Evolutionary conservation across 1,139 yeast genomes (phyloP), one percentile per base, ranked within the genome.

Genomic region (Debaryomycetaceae sp.): DNA sequence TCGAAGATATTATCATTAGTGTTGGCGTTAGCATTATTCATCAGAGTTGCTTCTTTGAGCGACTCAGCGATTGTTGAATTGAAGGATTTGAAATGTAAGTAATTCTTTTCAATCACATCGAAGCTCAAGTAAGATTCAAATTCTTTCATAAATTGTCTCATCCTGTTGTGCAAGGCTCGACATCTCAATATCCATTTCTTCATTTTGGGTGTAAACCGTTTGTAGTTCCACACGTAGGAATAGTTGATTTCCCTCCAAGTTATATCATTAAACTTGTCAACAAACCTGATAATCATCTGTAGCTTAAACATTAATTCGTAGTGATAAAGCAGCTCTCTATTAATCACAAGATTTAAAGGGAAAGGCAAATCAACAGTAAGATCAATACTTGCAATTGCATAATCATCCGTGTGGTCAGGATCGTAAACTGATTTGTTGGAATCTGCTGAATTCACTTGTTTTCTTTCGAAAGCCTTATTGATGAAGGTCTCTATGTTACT

Each of bases 281-380:
- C 72, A 55, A 81, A 83, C 49, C 82, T 83, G 22, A 89, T 60
- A 35, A 83, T 75, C 27, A 84, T 65, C 38, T 87, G 70, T 52
- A 87, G 83, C 51, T 97, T 80, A 56, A 87, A 89, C 45, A 90
- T 67, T 31, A 89, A 69, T 60, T 91, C 97, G 57, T 86, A 90
- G 49, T 95, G 90, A 41, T 83, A 76, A 33, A 89, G 72, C 29
- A 85, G 80, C 38, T 88, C 84, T 48, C 84, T 79, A 24, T 87
- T 81, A 3, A 90, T 66, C 1, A 93, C 72, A 36, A 91, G 70
- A 51, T 90, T 89, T 40, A 90, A 65, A 0, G 99, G 99, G 58
- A 89, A 95, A 6, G 97, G 97, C 20, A 91, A 69, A 24, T 76
- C 69, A 34, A 88, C 62, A 43, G 87, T 87, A 37, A 90, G 69